These are phyloP conservation scores for Trichocomaceae sp. DNA, from an alignment of 2,329 filamentous ascomycete species.

Conservation along the genomic window DNA sequence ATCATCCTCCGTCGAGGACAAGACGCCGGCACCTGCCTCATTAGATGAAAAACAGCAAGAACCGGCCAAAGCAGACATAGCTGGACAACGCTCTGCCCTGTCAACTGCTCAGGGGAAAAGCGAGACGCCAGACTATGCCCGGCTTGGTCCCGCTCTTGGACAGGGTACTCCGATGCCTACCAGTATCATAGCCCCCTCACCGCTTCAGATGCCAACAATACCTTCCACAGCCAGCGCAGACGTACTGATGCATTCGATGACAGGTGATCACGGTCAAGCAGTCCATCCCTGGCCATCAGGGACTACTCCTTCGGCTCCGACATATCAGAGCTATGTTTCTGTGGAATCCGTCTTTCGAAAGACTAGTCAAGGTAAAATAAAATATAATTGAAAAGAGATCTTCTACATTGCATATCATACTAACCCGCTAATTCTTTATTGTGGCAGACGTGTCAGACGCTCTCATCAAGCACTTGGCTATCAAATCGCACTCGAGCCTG, in stretches of 20 bases:
- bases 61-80: constrained; percentile 40
- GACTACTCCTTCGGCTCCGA: not conserved
- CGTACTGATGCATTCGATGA: not conserved
- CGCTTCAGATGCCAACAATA: not conserved
- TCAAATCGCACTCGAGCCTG: constrained; percentile 63
- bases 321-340: constrained; percentile 15
- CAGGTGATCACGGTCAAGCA: not conserved
- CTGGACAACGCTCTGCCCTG: constrained; percentile 25
- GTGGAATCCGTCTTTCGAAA: constrained; percentile 39
- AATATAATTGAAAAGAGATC: constrained; percentile 5
- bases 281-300: not conserved
- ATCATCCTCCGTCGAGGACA: constrained; percentile 38
- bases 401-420: constrained; percentile 32
- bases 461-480: constrained; percentile 59
- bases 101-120: constrained; percentile 16
- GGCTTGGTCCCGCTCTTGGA: constrained; percentile 7
- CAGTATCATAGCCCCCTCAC: constrained; percentile 5
- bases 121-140: constrained; percentile 7
- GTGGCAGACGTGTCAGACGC: constrained; percentile 51
- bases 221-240: not conserved
- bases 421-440: not conserved
- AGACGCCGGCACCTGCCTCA: constrained; percentile 40
- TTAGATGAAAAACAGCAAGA: constrained; percentile 51
- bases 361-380: constrained; percentile 44
- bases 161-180: constrained; percentile 6